Conservation (phyloP, 306 rosid species). For the Cucurbita argyrosperma region DNA sequence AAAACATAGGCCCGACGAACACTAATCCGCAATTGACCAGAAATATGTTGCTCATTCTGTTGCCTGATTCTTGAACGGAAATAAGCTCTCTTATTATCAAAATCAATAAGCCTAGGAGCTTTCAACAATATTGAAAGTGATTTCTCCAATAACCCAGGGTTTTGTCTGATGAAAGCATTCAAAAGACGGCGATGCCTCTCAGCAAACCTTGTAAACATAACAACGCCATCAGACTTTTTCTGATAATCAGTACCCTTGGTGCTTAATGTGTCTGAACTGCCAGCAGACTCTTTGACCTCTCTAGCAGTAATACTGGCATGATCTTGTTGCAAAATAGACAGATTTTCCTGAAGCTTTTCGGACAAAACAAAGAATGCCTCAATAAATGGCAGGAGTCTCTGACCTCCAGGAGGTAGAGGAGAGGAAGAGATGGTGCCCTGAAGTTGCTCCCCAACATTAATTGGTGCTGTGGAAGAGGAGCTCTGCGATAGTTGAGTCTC, state of each 20-base stretch:
- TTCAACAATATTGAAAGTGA: slow-evolving; percentile 92
- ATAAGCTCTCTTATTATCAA: slow-evolving; percentile 87
- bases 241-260: slow-evolving; percentile 40
- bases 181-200: slow-evolving; percentile 95
- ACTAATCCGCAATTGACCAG: slow-evolving; percentile 78
- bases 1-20: slow-evolving; percentile 91
- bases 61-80: slow-evolving; percentile 97
- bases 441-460: slow-evolving; percentile 49
- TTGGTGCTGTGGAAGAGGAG: slow-evolving; percentile 42
- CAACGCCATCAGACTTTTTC: slow-evolving; percentile 56
- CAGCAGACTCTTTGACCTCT: slow-evolving; percentile 88
- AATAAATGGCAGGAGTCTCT: slow-evolving; percentile 84
- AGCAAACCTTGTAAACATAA: slow-evolving; percentile 78
- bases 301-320: slow-evolving; percentile 56
- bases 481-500: slow-evolving; percentile 77
- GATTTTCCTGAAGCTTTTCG: slow-evolving; percentile 80
- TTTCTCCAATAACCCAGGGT: slow-evolving; percentile 85
- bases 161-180: slow-evolving; percentile 92
- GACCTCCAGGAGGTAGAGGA: slow-evolving; percentile 97
- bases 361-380: slow-evolving; percentile 97
- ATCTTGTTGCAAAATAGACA: slow-evolving; percentile 48
- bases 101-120: slow-evolving; percentile 93
- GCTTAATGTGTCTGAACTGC: slow-evolving; percentile 36
- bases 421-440: slow-evolving; percentile 78
- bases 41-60: slow-evolving; percentile 82